phyloP scores from a whole-genome alignment of 768 basidiomycete genomes.

The Boletellus ananiceps region DNA sequence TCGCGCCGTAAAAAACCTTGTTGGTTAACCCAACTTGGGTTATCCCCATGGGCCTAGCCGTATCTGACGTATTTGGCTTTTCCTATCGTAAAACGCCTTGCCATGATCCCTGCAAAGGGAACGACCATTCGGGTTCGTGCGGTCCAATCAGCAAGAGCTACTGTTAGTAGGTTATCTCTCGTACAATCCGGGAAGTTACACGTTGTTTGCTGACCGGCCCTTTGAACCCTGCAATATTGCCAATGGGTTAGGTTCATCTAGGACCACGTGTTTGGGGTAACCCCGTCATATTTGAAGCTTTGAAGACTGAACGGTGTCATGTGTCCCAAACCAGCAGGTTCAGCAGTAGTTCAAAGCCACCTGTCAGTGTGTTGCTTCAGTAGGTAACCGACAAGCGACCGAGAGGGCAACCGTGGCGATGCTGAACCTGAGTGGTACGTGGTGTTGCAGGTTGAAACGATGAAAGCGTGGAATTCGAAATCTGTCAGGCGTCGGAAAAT shows the following conservation, averaged over 20 bases:
- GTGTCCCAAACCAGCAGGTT: neutral
- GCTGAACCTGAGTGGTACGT: neutral
- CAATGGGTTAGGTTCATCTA: neutral
- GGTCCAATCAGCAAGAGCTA: neutral
- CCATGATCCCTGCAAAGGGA: neutral
- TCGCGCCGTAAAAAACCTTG: neutral
- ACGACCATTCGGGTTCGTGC: neutral
- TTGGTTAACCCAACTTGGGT: neutral
- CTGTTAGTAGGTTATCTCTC: neutral
- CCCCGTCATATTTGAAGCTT: neutral
- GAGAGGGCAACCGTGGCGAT: neutral
- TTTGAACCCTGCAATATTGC: neutral
- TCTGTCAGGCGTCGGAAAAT: neutral
- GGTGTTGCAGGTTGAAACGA: no score
- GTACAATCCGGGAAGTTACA: neutral
- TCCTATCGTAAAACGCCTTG: neutral
- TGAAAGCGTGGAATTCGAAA: neutral
- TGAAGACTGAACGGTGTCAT: neutral
- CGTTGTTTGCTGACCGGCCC: neutral
- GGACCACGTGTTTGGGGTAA: neutral
- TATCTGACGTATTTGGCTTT: neutral
- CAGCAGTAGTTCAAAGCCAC: neutral
- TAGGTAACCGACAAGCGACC: neutral
- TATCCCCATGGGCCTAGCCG: neutral
- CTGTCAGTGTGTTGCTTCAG: neutral